Conservation (phyloP, 352 stramenopile genomes). For the Pythium graminicola region DNA sequence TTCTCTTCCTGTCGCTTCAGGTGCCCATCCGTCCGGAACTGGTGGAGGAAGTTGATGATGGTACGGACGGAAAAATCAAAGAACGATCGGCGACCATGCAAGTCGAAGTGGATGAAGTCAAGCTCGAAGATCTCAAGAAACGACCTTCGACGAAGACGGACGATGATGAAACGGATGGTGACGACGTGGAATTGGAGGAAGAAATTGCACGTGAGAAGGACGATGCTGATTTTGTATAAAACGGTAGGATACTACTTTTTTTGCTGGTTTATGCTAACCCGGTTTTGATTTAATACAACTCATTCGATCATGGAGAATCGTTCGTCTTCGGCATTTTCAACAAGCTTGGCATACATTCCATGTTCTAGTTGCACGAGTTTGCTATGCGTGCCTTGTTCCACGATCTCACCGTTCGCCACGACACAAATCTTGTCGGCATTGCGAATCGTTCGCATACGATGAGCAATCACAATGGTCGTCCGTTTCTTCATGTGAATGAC, state of each 20-base stretch:
- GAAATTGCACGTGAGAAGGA: no score
- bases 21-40: slow-evolving; percentile 47
- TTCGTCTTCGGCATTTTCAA: slow-evolving; percentile 14
- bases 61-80: background rate
- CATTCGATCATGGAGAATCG: slow-evolving; percentile 13
- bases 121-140: slow-evolving; percentile 16
- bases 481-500: slow-evolving; percentile 44
- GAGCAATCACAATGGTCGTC: slow-evolving; percentile 91
- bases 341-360: slow-evolving; percentile 19
- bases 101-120: slow-evolving; percentile 19
- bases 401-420: slow-evolving; percentile 86
- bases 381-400: slow-evolving; percentile 89
- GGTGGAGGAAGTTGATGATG: slow-evolving; percentile 4
- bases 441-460: slow-evolving; percentile 91
- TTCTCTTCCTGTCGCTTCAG: slow-evolving; percentile 58
- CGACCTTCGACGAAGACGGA: background rate
- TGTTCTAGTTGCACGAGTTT: slow-evolving; percentile 60
- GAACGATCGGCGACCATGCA: slow-evolving; percentile 9
- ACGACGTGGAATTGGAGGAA: slow-evolving; percentile 10
- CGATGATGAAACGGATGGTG: background rate
- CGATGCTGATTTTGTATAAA: background rate
- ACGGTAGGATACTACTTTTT: no score
- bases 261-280: background rate
- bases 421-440: slow-evolving; percentile 94
- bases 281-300: background rate